Evolutionary conservation across 768 basidiomycete genomes (phyloP).

Genomic region (Mycena olivaceomarginata): DNA sequence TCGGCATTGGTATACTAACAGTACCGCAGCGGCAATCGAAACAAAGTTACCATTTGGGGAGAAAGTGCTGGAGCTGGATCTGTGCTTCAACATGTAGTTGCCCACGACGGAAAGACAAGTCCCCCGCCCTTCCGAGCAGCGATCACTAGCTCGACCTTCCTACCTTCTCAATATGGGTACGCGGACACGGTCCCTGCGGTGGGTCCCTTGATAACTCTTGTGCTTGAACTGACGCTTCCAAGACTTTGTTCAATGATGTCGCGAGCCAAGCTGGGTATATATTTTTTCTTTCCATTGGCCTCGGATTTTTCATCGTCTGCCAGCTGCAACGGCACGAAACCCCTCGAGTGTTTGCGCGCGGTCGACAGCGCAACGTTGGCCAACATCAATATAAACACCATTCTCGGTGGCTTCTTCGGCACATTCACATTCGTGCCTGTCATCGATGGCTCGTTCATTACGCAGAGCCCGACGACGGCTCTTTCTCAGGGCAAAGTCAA

Average conservation of each 20-base stretch:
- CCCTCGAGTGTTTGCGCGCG: background rate
- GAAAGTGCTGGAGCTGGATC: conserved; percentile 55
- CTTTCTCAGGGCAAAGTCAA: conserved; percentile 39
- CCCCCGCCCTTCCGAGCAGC: conserved; percentile 51
- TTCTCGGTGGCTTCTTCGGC: background rate
- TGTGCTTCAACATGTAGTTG: conserved; percentile 55
- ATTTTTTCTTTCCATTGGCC: background rate
- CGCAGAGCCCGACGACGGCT: conserved; percentile 53
- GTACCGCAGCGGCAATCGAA: conserved; percentile 40
- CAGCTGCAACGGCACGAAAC: background rate
- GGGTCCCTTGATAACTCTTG: background rate
- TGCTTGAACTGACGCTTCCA: background rate
- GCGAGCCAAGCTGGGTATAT: background rate
- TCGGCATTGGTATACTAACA: too few species aligned
- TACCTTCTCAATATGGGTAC: conserved; percentile 56
- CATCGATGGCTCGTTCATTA: conserved; percentile 57
- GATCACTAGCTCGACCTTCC: conserved; percentile 40
- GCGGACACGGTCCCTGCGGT: conserved; percentile 40
- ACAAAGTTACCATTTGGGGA: conserved; percentile 53
- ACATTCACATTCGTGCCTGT: conserved; percentile 55
- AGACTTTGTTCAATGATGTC: background rate
- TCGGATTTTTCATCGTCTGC: background rate
- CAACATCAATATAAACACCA: background rate
- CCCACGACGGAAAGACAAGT: conserved; percentile 53
- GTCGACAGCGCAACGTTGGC: background rate